A percentile compares a stretch with the other conserved stretches of the same genome.
These are phyloP conservation scores for Fragaria vesca DNA, from an alignment of 306 rosid species.

Conservation along the genomic window DNA sequence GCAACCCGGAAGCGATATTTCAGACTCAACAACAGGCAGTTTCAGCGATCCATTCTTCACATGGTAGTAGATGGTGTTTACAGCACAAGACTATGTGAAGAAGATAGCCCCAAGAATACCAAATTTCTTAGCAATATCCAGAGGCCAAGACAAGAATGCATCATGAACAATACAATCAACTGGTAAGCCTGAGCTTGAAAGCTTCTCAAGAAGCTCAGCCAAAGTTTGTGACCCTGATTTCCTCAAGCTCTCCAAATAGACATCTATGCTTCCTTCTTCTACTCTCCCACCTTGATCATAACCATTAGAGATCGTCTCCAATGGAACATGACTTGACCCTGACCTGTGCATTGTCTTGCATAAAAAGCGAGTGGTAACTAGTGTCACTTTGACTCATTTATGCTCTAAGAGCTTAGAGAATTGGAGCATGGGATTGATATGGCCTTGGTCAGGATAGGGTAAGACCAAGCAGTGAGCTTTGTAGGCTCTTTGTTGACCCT, in stretches of 20 bases:
- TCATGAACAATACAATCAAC: constrained; percentile 43
- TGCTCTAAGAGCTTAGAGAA: constrained; percentile 40
- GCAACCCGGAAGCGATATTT: constrained; percentile 48
- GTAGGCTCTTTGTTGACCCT: constrained; percentile 8
- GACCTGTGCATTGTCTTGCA: not conserved
- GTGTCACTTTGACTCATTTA: constrained; percentile 35
- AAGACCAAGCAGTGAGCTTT: constrained; percentile 35
- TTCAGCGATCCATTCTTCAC: constrained; percentile 20
- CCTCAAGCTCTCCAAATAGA: constrained; percentile 21
- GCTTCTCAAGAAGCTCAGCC: constrained; percentile 29
- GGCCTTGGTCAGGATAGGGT: constrained; percentile 46
- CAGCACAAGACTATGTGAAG: constrained; percentile 34
- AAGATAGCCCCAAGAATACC: constrained; percentile 26
- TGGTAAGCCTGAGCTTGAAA: not conserved
- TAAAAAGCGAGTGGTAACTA: constrained; percentile 27
- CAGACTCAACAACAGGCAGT: constrained; percentile 20
- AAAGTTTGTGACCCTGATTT: constrained; percentile 30
- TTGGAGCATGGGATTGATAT: constrained; percentile 42
- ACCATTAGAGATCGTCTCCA: constrained; percentile 49
- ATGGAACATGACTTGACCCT: not conserved
- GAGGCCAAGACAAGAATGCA: constrained; percentile 38
- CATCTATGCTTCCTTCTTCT: not conserved
- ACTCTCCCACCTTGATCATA: constrained; percentile 21
- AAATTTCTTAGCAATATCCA: constrained; percentile 39
- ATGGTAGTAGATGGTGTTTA: constrained; percentile 29